These are phyloP conservation scores for Fusarium vanettenii DNA, from an alignment of 2,329 filamentous ascomycete species.

Conservation along the genomic window DNA sequence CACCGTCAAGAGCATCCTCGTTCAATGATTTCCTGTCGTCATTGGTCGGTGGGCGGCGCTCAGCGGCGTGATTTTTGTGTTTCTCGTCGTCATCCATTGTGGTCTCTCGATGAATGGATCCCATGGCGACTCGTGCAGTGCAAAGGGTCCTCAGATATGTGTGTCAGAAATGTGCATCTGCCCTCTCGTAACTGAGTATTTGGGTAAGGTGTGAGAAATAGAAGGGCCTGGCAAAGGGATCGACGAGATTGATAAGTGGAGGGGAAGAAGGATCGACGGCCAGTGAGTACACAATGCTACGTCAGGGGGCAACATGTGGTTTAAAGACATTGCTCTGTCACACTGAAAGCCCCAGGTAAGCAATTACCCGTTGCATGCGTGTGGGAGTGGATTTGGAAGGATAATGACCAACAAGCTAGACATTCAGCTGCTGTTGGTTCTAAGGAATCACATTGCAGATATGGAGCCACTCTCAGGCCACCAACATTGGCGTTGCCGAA, in stretches of 20 bases:
- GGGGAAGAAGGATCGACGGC: background rate
- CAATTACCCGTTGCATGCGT: background rate
- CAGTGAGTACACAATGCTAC: background rate
- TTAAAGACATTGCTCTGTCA: background rate
- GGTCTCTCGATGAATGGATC: background rate
- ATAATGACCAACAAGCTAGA: background rate
- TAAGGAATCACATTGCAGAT: background rate
- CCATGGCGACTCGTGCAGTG: background rate
- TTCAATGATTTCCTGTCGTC: background rate
- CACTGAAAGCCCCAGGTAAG: background rate
- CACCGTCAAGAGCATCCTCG: slow-evolving; percentile 17
- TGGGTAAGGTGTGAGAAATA: background rate
- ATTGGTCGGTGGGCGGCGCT: background rate
- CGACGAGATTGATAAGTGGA: background rate
- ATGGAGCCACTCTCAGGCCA: background rate
- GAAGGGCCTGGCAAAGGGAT: background rate
- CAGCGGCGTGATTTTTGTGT: background rate
- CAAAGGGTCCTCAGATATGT: background rate
- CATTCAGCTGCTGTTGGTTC: background rate
- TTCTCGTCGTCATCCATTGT: background rate
- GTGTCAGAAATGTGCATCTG: background rate
- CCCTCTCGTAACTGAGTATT: background rate
- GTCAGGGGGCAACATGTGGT: background rate
- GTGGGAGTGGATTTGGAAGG: background rate
- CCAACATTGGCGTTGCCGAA: background rate